A percentile compares a stretch with the other conserved stretches of the same genome.
Evolutionary conservation across 2,329 filamentous ascomycete species (phyloP).

Genomic region (Pezicula neosporulosa): DNA sequence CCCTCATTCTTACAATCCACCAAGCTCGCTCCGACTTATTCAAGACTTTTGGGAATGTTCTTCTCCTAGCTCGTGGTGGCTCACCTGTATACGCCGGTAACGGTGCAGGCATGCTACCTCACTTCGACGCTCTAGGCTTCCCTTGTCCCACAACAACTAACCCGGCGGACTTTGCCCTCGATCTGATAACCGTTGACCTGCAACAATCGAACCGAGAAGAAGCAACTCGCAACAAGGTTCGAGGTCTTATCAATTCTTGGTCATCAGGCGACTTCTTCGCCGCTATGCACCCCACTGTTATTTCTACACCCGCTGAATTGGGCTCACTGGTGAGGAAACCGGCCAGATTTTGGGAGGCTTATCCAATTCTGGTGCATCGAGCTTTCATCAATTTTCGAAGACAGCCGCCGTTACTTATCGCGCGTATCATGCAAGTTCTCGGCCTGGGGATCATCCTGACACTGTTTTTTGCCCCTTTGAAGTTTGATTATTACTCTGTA

Average conservation of each 20-base stretch:
- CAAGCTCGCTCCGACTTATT: slow-evolving; percentile 74
- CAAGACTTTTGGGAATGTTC: slow-evolving; percentile 65
- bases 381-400: slow-evolving; percentile 66
- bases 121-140: slow-evolving; percentile 59
- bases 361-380: slow-evolving; percentile 65
- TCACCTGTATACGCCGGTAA: slow-evolving; percentile 64
- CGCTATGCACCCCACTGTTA: slow-evolving; percentile 16
- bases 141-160: slow-evolving; percentile 68
- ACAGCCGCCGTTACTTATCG: slow-evolving; percentile 60
- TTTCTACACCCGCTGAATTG: slow-evolving; percentile 66
- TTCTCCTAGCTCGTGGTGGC: slow-evolving; percentile 69
- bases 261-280: slow-evolving; percentile 18
- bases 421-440: slow-evolving; percentile 64
- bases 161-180: slow-evolving; percentile 73
- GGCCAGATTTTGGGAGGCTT: slow-evolving; percentile 57
- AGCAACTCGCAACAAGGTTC: slow-evolving; percentile 59
- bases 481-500: slow-evolving; percentile 64
- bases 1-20: slow-evolving; percentile 73
- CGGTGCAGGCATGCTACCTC: slow-evolving; percentile 59
- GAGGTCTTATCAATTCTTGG: slow-evolving; percentile 59
- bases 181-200: slow-evolving; percentile 73
- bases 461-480: slow-evolving; percentile 69
- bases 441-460: slow-evolving; percentile 60
- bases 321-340: slow-evolving; percentile 63
- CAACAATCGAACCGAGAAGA: slow-evolving; percentile 62